Conservation (phyloP, 2,329 filamentous ascomycete species). For the Akanthomyces dipterigenus region DNA sequence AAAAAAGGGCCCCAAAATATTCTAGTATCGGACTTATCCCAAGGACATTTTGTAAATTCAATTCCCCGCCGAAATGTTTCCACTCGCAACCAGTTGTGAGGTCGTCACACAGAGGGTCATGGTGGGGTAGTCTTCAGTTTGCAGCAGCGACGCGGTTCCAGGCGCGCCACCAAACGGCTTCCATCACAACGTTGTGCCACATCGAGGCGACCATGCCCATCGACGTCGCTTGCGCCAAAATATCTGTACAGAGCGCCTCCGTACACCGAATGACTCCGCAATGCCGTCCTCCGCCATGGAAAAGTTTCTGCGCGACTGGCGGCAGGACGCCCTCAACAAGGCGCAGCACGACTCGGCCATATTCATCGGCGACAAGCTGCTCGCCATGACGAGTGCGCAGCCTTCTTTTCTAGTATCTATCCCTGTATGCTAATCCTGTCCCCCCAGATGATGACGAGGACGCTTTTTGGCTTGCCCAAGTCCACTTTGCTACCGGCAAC, state of each 20-base stretch:
- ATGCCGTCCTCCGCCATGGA: slow-evolving; percentile 56
- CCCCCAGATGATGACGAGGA: slow-evolving; percentile 78
- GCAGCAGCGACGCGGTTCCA: not conserved
- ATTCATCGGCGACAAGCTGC: slow-evolving; percentile 93
- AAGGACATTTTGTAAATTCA: too few species aligned
- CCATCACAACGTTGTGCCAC: not conserved
- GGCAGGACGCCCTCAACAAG: slow-evolving; percentile 90
- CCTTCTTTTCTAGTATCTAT: slow-evolving; percentile 9
- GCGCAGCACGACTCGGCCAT: slow-evolving; percentile 95
- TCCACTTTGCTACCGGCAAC: slow-evolving; percentile 92
- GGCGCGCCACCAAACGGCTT: slow-evolving; percentile 4
- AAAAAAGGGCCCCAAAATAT: too few species aligned
- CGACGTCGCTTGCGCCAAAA: not conserved
- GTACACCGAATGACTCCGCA: not conserved
- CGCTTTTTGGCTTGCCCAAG: slow-evolving; percentile 96
- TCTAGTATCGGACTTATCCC: too few species aligned
- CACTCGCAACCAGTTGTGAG: too few species aligned
- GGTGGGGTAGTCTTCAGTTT: too few species aligned
- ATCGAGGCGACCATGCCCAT: slow-evolving; percentile 1
- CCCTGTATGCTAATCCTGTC: not conserved
- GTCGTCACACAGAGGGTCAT: too few species aligned
- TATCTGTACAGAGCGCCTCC: not conserved
- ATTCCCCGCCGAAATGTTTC: too few species aligned
- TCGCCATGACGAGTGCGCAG: slow-evolving; percentile 78
- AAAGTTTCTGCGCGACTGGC: slow-evolving; percentile 86